Evolutionary conservation across 1,284 basidiomycete genomes (phyloP), one percentile per base, ranked within the genome.

Genomic region (Ustilago trichophora): DNA sequence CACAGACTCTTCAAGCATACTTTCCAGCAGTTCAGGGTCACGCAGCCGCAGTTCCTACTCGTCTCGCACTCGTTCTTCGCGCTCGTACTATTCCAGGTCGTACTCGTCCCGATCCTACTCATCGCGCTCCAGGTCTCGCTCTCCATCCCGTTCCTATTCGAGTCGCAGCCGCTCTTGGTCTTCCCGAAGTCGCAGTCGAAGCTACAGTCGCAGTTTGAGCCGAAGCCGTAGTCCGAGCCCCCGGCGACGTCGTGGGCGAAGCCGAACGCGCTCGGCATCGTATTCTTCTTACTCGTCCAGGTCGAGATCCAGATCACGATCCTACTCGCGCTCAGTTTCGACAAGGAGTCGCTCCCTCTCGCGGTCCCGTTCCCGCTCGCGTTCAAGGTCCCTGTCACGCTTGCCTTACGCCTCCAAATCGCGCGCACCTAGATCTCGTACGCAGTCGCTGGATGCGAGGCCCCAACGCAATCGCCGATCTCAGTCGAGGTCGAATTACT

Each of bases 221-320:
- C 26, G 31, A 24, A 35, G 40, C 18, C 44, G 45, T 2, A 36
- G 44, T 18, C 35, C 42, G 12, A 54, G 44, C 18, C 44, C 53
- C 0, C 42, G 45, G 6, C 44, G 48, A 26, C 46, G 41, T 10
- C 53, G 59, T 7, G 45, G 60, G 13, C 44, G 59, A 18, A 55
- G 58, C 27, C 52, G 47, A 29, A 52, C 65, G 9, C 40, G 62
- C 19, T 58, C 58, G 3, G 56, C 54, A 16, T 70, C 67, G 12
- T 70, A 65, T 47, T 52, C 54, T 0, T 70, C 67, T 2, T 69
- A 69, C 36, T 58, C 50, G 10, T 63, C 58, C 5, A 51, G 66
- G 35, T 58, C 65, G 3, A 34, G 55, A 25, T 57, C 57, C 2
- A 35, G 64, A 22, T 37, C 49, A n/a, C 36, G 62, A n/a, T 65